Evolutionary conservation across 345 rosid genomes (phyloP), one percentile per base, ranked within the genome.

Genomic region (Cardamine chenopodiifolia): DNA sequence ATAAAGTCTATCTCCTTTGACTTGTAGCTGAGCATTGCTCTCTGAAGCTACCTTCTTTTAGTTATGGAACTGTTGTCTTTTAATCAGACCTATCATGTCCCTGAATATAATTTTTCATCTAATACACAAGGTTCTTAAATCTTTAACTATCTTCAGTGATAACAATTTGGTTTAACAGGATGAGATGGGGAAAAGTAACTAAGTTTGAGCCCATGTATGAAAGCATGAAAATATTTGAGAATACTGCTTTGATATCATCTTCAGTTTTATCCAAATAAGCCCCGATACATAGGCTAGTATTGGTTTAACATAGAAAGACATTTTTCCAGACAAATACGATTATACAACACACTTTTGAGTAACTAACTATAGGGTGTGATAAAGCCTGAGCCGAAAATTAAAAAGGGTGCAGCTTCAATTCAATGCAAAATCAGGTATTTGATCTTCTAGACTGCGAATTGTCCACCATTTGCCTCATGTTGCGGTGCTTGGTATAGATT

Each of bases 401-500:
- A 47, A 23, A 5, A 73, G 25, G 54, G 23, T 59, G 48, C 39
- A 50, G 62, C 15, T 67, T 49, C 39, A 25, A 47, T 47, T 25
- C 42, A 57, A 34, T 66, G 26, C 66, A 49, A 57, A 67, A 67
- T 14, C 14, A 66, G 60, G 53, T 14, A n/a, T 25, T 6, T 37
- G 59, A 62, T 25, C 57, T 68, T 40, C 65, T 23, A 26, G 31
- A 66, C 66, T 56, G 35, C 34, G 71, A 11, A 59, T 2, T 26
- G 25, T 39, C 19, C 31, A 62, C 29, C 45, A 8, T 17, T 70
- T 53, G 70, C 32, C 54, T 77, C 68, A 77, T 56, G 76, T 39
- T 64, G 68, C 13, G 48, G 54, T 56, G 76, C 45, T 77, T 61
- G 91, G 83, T 58, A 93, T 84, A 74, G 98, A 81, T 65, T 88